Base-by-base conservation (phyloP, 768 basidiomycete genomes). In the Solioccasus polychromus region DNA sequence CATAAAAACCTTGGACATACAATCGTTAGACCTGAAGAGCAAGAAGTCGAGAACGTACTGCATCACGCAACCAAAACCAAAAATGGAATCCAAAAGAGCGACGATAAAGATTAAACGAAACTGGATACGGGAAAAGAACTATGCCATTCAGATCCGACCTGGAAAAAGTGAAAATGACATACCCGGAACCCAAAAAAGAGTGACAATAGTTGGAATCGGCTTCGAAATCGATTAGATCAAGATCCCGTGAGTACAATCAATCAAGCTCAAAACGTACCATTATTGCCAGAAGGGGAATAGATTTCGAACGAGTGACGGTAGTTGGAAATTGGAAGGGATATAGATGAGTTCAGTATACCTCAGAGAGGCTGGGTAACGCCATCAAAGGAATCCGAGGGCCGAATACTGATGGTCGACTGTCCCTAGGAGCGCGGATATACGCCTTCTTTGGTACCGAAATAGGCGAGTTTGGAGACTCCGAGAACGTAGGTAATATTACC, bases 231-330 rank as follows among this genome's bases (percentile, higher is more conserved):
- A n/a, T n/a, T n/a, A n/a, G n/a, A n/a, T n/a, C n/a, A n/a, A n/a
- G n/a, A n/a, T n/a, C n/a, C n/a, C n/a, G 12, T 11, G 18, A 31
- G 14, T 10, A 25, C 10, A 34, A 4, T n/a, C n/a, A n/a, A n/a
- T n/a, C n/a, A n/a, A n/a, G n/a, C n/a, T n/a, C n/a, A n/a, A n/a
- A n/a, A n/a, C n/a, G n/a, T n/a, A n/a, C n/a, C n/a, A n/a, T n/a
- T n/a, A n/a, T n/a, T n/a, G n/a, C n/a, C n/a, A n/a, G n/a, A n/a
- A n/a, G n/a, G n/a, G n/a, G n/a, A n/a, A n/a, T n/a, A n/a, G n/a
- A n/a, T n/a, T n/a, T n/a, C 7, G 48, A 57, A 57, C 1, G 55
- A 57, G 26, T 53, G 55, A 53, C 44, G 34, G 44, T 47, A 57
- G 47, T 50, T 58, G 51, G 45, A 35, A 42, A n/a, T n/a, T n/a